Evolutionary conservation across 129 eudicot species (phyloP), one percentile per base, ranked within the genome.

Genomic region (Lonicera japonica): DNA sequence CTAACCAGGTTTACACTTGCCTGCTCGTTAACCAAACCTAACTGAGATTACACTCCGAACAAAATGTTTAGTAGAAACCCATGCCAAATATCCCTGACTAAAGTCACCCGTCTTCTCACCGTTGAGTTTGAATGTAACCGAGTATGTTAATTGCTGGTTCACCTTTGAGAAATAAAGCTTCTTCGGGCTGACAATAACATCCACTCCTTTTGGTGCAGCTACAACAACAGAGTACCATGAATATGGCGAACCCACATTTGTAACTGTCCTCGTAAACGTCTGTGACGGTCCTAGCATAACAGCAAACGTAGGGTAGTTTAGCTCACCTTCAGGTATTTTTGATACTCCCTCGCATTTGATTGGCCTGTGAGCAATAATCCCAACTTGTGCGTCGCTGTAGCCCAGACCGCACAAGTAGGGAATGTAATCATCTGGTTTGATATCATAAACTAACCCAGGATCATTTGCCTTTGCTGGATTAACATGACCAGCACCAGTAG

Each of bases 391-490:
- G 15, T 73, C 68, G 5, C 73, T 73, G 73, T 66, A 73, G 40
- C 55, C 63, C 61, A 73, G 23, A 5, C 63, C 54, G 14, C 78
- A 73, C 18, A 73, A 29, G 56, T 66, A 73, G 14, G 73, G 67
- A 5, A 66, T 22, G 50, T 73, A 73, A 36, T 66, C 72, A 0
- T 55, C 11, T 0, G 40, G 41, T 11, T 51, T 5, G 7, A 53
- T 66, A 20, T 73, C 72, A n/a, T 73, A 73, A 1, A 66, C 34
- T 2, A 73, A 72, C 16, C 78, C 78, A 3, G 78, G 78, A 65
- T 73, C 73, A 24, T 29, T 38, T n/a, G 78, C 73, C 41, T 18
- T 58, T 2, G 73, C 15, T 8, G 73, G 72, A 10, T 73, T 73
- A 13, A 73, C 73, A 41, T 73, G 78, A 17, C 73, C 68, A 11